These are phyloP conservation scores for Rhynchospora pubera DNA, from an alignment of 176 grass and related monocot species.

Conservation along the genomic window DNA sequence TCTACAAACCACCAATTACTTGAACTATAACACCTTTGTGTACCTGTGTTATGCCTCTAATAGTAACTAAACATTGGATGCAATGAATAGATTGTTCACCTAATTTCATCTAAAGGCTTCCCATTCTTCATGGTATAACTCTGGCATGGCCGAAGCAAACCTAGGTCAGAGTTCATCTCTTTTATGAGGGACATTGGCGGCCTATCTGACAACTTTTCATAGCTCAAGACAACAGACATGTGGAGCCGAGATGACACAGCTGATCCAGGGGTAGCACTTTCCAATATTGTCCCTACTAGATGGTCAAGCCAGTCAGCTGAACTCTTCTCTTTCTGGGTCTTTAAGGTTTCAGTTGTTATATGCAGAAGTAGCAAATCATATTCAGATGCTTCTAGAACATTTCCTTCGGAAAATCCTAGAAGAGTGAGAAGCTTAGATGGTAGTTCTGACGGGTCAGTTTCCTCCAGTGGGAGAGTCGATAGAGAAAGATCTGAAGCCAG, in stretches of 20 bases:
- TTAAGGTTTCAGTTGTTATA: constrained; percentile 41
- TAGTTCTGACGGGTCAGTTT: constrained; percentile 20
- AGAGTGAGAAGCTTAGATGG: constrained; percentile 31
- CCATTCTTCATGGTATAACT: constrained; percentile 90
- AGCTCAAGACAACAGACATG: constrained; percentile 61
- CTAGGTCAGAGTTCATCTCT: constrained; percentile 57
- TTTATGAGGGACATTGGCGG: constrained; percentile 30
- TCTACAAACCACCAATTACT: background rate
- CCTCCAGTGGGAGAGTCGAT: constrained; percentile 37
- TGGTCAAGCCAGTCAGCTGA: constrained; percentile 54
- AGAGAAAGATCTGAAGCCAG: constrained; percentile 52
- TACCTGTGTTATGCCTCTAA: background rate
- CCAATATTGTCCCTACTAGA: constrained; percentile 49
- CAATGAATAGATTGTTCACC: constrained; percentile 31
- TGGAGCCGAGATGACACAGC: constrained; percentile 48
- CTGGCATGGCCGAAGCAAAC: constrained; percentile 57
- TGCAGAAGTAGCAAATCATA: constrained; percentile 79
- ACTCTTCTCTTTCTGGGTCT: constrained; percentile 37
- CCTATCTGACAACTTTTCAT: constrained; percentile 44
- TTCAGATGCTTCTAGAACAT: constrained; percentile 51
- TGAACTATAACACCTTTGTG: too few relatives aligned
- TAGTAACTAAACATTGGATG: background rate
- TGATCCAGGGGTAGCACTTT: constrained; percentile 39
- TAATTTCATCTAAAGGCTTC: constrained; percentile 53
- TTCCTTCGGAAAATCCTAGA: constrained; percentile 45